Evolutionary conservation across 805 yeast genomes (phyloP).

Genomic region (Candida ascalaphidarum): DNA sequence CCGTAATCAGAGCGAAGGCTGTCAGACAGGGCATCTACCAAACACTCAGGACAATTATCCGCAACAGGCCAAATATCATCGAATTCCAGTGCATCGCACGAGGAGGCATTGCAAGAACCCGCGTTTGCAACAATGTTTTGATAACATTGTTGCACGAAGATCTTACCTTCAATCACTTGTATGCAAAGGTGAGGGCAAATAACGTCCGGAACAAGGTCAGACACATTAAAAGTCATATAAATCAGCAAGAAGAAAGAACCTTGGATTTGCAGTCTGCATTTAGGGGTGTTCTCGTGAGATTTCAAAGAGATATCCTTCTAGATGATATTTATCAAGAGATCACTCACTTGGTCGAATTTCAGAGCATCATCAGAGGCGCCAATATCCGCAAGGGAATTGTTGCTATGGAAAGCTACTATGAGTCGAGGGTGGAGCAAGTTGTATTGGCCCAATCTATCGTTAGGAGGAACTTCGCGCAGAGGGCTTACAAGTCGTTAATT

Average conservation of each 20-base stretch:
- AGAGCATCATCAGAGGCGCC: conserved; percentile 46
- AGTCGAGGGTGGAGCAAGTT: conserved; percentile 46
- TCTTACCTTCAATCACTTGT: conserved; percentile 23
- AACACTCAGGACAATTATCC: conserved; percentile 4
- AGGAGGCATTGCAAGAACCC: conserved; percentile 37
- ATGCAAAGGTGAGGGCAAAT: conserved; percentile 38
- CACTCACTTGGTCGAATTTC: conserved; percentile 36
- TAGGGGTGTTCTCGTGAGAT: conserved; percentile 58
- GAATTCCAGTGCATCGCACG: conserved; percentile 37
- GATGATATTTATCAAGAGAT: conserved; percentile 45
- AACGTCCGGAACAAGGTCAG: conserved; percentile 20
- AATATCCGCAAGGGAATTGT: conserved; percentile 26
- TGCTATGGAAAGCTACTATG: conserved; percentile 39
- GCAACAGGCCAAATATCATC: conserved; percentile 1
- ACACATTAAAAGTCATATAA: conserved; percentile 8
- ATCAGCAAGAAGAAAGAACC: conserved; percentile 14
- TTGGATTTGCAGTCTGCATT: conserved; percentile 46
- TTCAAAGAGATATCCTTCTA: conserved; percentile 41
- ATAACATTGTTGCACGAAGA: conserved; percentile 35
- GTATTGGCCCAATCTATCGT: conserved; percentile 68
- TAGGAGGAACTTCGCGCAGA: conserved; percentile 57
- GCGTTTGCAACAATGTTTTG: conserved; percentile 33
- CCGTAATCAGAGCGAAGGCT: conserved; percentile 27
- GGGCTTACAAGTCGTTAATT: conserved; percentile 67
- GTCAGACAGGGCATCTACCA: conserved; percentile 17